phyloP scores from a whole-genome alignment of 768 basidiomycete genomes.

The Mycena leptocephala region DNA sequence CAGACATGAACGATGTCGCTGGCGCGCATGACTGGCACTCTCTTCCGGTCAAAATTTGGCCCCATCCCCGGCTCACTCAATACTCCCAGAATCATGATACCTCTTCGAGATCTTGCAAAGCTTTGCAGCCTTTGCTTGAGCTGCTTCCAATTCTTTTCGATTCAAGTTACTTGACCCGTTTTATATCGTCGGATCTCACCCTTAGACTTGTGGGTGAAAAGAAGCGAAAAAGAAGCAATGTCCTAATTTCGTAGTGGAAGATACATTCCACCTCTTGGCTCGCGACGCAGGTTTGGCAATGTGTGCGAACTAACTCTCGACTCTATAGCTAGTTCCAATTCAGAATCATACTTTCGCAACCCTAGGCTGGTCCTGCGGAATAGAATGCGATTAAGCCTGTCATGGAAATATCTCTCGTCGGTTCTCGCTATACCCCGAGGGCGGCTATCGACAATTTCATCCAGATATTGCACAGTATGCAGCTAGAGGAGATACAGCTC shows the following conservation, averaged over 20 bases:
- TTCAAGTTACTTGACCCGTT: conserved; percentile 15
- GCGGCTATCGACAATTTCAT: background rate
- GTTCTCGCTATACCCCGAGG: background rate
- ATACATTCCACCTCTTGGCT: conserved; percentile 21
- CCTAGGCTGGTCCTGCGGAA: conserved; percentile 17
- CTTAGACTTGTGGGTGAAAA: too few relatives aligned
- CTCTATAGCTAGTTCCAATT: background rate
- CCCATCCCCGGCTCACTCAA: conserved; percentile 1
- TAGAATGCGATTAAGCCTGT: conserved; percentile 20
- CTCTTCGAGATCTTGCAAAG: background rate
- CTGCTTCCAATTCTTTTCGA: conserved; percentile 15
- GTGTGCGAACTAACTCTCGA: conserved; percentile 21
- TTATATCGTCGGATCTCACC: background rate
- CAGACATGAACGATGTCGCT: too few relatives aligned
- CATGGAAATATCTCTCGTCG: conserved; percentile 21
- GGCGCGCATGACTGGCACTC: conserved; percentile 19
- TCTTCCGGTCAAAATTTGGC: conserved; percentile 27
- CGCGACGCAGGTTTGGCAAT: conserved; percentile 17
- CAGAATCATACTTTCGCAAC: conserved; percentile 6
- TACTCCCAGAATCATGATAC: too few relatives aligned
- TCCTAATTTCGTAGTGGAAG: background rate
- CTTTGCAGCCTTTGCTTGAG: conserved; percentile 22
- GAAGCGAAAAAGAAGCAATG: conserved; percentile 4
- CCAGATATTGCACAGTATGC: conserved; percentile 18
- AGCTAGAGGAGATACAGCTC: conserved; percentile 22